These are phyloP conservation scores for Boletus barrowsii DNA, from an alignment of 768 basidiomycete species.

Conservation along the genomic window DNA sequence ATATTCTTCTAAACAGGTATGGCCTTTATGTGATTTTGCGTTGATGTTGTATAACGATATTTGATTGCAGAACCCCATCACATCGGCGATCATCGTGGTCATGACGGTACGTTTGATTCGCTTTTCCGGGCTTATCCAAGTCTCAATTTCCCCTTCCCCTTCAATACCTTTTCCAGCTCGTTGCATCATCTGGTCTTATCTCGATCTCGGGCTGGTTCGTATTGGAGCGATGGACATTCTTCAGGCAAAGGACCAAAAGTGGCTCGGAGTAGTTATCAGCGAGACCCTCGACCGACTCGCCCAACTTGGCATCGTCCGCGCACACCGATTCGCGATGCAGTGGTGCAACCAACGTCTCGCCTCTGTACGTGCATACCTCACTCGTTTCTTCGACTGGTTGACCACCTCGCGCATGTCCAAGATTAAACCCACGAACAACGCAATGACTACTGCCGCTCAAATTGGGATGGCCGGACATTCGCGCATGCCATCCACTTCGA, in stretches of 20 bases:
- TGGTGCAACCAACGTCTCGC: conserved; percentile 22
- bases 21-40: conserved; percentile 3
- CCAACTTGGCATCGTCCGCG: conserved; percentile 22
- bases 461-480: not conserved
- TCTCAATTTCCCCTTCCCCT: not conserved
- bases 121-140: not conserved
- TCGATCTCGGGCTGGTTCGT: conserved; percentile 54
- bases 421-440: not conserved
- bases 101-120: conserved; percentile 44
- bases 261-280: conserved; percentile 41
- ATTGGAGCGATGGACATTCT: conserved; percentile 46
- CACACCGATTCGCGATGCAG: conserved; percentile 17
- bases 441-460: not conserved
- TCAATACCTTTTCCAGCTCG: conserved; percentile 11
- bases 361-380: conserved; percentile 3
- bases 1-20: conserved; percentile 67
- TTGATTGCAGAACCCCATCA: conserved; percentile 46
- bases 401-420: not conserved
- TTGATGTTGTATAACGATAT: not conserved
- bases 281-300: conserved; percentile 23
- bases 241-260: conserved; percentile 42
- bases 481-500: conserved; percentile 2
- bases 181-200: conserved; percentile 38
- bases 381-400: conserved; percentile 13
- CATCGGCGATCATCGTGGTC: conserved; percentile 68